Evolutionary conservation across 345 rosid genomes (phyloP).

Genomic region (Cardiospermum halicacabum): DNA sequence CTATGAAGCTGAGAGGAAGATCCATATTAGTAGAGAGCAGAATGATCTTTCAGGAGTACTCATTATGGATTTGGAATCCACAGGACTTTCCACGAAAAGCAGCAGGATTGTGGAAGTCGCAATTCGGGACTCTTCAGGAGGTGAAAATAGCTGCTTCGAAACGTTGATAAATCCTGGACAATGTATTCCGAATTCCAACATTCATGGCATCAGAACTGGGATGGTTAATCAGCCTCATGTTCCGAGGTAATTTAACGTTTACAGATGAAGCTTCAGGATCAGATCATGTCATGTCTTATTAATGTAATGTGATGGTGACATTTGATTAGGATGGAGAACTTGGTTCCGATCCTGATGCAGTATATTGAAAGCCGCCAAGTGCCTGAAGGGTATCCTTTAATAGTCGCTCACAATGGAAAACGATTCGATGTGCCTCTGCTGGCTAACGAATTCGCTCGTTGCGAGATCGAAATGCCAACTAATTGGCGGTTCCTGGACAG

Average conservation of each 20-base stretch:
- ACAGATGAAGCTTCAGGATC: neutral
- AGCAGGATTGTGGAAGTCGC: conserved; percentile 20
- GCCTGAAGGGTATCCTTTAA: neutral
- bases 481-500: conserved; percentile 21
- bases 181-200: conserved; percentile 17
- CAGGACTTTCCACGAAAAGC: conserved; percentile 4
- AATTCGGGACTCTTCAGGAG: conserved; percentile 19
- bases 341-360: conserved; percentile 9
- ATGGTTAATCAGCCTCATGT: conserved; percentile 14
- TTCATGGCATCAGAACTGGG: conserved; percentile 19
- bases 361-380: conserved; percentile 4
- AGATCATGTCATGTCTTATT: too few relatives aligned
- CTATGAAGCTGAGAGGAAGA: conserved; percentile 8
- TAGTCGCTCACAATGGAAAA: conserved; percentile 25
- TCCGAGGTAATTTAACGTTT: conserved; percentile 6
- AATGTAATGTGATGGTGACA: too few relatives aligned
- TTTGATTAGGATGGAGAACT: conserved; percentile 16
- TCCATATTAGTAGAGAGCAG: neutral
- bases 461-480: conserved; percentile 8
- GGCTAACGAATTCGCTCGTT: conserved; percentile 18
- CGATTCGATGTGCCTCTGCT: conserved; percentile 22
- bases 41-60: neutral
- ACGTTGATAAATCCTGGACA: conserved; percentile 22
- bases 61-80: conserved; percentile 21
- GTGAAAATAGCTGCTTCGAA: conserved; percentile 17